These are phyloP conservation scores for Colletotrichum phormii DNA, from an alignment of 2,329 filamentous ascomycete genomes.

Conservation along the genomic window DNA sequence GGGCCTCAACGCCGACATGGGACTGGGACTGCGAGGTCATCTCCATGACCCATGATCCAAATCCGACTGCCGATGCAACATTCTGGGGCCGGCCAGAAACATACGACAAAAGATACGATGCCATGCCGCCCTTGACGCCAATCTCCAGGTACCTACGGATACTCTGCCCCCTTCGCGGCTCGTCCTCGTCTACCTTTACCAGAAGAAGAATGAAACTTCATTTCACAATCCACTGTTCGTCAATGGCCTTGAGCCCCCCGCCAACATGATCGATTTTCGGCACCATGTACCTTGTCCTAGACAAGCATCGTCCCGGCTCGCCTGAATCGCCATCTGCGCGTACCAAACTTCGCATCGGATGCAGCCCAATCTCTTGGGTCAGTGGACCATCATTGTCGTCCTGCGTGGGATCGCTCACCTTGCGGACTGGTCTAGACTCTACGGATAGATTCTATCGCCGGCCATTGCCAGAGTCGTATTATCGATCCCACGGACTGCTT, in stretches of 20 bases:
- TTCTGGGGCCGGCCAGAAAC: not conserved
- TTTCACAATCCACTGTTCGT: not conserved
- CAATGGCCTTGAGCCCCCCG: not conserved
- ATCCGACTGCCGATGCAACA: not conserved
- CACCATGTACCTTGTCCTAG: not conserved
- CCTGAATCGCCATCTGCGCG: not conserved
- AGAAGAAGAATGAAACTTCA: not conserved
- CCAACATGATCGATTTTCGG: not conserved
- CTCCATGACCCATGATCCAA: not conserved
- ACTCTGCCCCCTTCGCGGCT: not conserved
- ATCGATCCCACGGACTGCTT: not conserved
- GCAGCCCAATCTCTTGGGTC: not conserved
- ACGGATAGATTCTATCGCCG: not conserved
- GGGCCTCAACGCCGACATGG: not conserved
- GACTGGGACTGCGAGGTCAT: not conserved
- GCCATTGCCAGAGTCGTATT: slow-evolving; percentile 6
- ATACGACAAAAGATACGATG: not conserved
- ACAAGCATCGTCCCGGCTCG: not conserved
- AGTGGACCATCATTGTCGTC: not conserved
- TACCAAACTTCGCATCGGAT: not conserved
- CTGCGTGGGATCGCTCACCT: not conserved
- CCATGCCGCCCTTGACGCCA: not conserved
- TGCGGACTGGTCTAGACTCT: not conserved
- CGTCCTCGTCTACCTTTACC: not conserved
- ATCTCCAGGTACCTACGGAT: not conserved